phyloP scores from a whole-genome alignment of 2,329 filamentous ascomycete genomes.

The Cadophora luteo-olivacea region DNA sequence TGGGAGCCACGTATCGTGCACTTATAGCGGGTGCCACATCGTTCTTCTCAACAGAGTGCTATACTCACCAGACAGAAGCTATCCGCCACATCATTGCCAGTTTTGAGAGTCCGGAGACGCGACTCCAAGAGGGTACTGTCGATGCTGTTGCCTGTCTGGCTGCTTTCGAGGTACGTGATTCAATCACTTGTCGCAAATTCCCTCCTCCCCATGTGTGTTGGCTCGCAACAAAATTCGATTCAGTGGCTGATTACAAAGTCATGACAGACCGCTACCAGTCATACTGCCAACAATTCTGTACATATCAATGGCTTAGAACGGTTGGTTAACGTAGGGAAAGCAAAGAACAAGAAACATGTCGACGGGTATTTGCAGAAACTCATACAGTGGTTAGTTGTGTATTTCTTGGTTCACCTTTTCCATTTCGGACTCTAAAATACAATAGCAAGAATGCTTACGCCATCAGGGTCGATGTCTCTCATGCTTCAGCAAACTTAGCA shows the following conservation, averaged over 20 bases:
- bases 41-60: slow-evolving; percentile 17
- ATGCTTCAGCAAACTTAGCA: slow-evolving; percentile 19
- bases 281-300: slow-evolving; percentile 1
- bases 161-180: slow-evolving; percentile 21
- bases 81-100: slow-evolving; percentile 15
- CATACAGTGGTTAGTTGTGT: slow-evolving; percentile 13
- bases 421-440: neutral
- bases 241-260: no score
- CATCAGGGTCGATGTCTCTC: slow-evolving; percentile 20
- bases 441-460: neutral
- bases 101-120: slow-evolving; percentile 14
- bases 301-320: slow-evolving; percentile 16
- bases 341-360: neutral
- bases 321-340: slow-evolving; percentile 23
- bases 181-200: neutral
- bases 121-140: slow-evolving; percentile 10
- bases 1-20: slow-evolving; percentile 15
- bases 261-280: slow-evolving; percentile 9
- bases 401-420: neutral
- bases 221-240: no score
- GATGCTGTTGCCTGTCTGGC: slow-evolving; percentile 19
- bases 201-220: no score
- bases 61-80: slow-evolving; percentile 11
- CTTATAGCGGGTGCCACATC: neutral
- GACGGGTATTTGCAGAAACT: slow-evolving; percentile 10